phyloP scores from a whole-genome alignment of 2,329 filamentous ascomycete genomes.

The Fusarium ramigenum region DNA sequence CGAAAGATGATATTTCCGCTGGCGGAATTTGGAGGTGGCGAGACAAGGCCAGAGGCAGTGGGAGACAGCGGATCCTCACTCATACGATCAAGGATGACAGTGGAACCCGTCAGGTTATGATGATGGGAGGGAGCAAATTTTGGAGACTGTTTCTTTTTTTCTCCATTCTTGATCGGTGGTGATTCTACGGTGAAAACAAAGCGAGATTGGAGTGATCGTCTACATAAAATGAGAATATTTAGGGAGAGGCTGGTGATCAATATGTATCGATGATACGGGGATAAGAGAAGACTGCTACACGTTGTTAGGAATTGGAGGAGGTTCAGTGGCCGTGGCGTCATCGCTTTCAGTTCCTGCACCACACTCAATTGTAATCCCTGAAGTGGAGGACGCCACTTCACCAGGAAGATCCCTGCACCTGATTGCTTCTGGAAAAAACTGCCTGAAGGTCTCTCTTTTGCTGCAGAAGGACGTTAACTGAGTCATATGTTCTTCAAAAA shows the following conservation, averaged over 20 bases:
- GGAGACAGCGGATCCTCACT: slow-evolving; percentile 9
- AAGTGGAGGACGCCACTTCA: background rate
- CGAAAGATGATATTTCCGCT: slow-evolving; percentile 7
- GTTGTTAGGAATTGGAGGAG: background rate
- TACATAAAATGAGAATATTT: background rate
- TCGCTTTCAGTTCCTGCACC: slow-evolving; percentile 14
- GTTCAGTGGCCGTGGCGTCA: slow-evolving; percentile 10
- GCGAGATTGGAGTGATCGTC: background rate
- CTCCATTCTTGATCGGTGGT: background rate
- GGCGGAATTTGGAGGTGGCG: slow-evolving; percentile 19
- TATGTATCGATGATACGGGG: background rate
- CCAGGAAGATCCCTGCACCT: background rate
- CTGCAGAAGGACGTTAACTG: background rate
- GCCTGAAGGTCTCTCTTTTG: background rate
- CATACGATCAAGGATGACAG: slow-evolving; percentile 30
- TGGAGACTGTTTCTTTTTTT: background rate
- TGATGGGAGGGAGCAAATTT: slow-evolving; percentile 17
- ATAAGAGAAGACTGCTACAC: background rate
- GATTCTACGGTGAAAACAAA: background rate
- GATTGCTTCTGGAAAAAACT: slow-evolving; percentile 19
- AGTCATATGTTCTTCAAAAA: background rate
- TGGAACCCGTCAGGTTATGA: slow-evolving; percentile 22
- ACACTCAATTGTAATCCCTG: slow-evolving; percentile 8
- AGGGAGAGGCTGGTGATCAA: background rate
- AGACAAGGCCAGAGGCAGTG: background rate